phyloP scores from a whole-genome alignment of 345 rosid genomes.

The Salix caprea region DNA sequence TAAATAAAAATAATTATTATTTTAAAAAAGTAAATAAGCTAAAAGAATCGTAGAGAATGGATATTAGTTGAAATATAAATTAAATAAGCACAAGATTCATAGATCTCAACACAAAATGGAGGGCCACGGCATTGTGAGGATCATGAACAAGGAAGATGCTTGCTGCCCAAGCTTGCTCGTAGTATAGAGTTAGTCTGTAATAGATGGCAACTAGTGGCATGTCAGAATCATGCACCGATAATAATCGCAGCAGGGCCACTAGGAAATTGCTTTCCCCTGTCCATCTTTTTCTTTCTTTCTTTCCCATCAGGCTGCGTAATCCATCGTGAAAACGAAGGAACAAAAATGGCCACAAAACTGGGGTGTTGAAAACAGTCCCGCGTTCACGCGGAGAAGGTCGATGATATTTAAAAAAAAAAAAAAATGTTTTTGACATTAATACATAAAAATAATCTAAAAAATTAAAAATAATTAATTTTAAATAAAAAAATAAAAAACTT shows the following conservation, averaged over 20 bases:
- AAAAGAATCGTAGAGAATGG: too few relatives aligned
- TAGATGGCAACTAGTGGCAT: neutral
- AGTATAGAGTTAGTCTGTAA: neutral
- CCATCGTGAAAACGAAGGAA: neutral
- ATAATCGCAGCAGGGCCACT: neutral
- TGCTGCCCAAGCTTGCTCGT: neutral
- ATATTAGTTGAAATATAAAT: too few relatives aligned
- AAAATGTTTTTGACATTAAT: too few relatives aligned
- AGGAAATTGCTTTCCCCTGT: neutral
- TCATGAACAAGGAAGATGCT: neutral
- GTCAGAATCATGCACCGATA: neutral
- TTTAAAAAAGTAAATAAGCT: too few relatives aligned
- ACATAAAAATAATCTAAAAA: too few relatives aligned
- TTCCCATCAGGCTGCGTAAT: neutral
- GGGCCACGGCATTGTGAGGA: neutral
- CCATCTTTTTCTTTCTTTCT: neutral
- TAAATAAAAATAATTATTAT: too few relatives aligned
- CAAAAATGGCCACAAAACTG: neutral
- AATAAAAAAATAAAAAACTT: too few relatives aligned
- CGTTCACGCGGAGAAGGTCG: neutral
- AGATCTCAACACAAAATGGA: neutral
- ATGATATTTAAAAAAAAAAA: too few relatives aligned
- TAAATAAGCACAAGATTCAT: neutral
- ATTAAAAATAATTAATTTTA: too few relatives aligned
- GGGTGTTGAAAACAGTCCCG: neutral